Evolutionary conservation across 1,139 yeast species (phyloP).

Genomic region (Zygosaccharomyces pseudobailii): DNA sequence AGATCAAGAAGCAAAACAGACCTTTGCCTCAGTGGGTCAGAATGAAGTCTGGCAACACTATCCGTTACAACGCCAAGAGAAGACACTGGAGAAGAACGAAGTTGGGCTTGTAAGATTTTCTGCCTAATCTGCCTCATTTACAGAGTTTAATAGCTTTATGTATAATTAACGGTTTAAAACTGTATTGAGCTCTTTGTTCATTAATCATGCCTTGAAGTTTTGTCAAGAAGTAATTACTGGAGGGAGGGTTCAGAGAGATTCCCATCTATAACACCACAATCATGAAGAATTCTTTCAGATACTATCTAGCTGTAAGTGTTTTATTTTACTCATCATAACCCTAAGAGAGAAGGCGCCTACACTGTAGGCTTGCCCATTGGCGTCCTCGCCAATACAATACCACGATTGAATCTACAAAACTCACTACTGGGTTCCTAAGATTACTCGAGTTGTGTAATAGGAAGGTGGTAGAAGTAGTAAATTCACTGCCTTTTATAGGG

Average conservation of each 20-base stretch:
- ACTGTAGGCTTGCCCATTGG: background rate
- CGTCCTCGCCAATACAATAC: background rate
- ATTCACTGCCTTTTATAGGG: background rate
- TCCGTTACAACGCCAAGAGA: slow-evolving; percentile 99
- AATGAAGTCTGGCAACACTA: slow-evolving; percentile 95
- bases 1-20: slow-evolving; percentile 99
- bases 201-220: background rate
- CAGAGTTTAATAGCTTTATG: slow-evolving; percentile 9
- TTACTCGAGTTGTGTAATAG: background rate
- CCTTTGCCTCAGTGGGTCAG: slow-evolving; percentile 99
- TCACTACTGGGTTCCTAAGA: background rate
- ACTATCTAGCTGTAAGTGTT: slow-evolving; percentile 36
- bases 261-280: slow-evolving; percentile 28
- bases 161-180: slow-evolving; percentile 11
- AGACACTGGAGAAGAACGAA: slow-evolving; percentile 99
- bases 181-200: background rate
- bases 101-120: slow-evolving; percentile 78
- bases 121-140: background rate
- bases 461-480: background rate
- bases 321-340: slow-evolving; percentile 26
- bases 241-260: slow-evolving; percentile 22
- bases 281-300: slow-evolving; percentile 31
- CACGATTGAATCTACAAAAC: background rate
- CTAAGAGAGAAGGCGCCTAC: background rate
- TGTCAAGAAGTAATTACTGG: background rate